These are phyloP conservation scores for Neurospora sp. DNA, from an alignment of 495 filamentous ascomycete genomes.

Conservation along the genomic window DNA sequence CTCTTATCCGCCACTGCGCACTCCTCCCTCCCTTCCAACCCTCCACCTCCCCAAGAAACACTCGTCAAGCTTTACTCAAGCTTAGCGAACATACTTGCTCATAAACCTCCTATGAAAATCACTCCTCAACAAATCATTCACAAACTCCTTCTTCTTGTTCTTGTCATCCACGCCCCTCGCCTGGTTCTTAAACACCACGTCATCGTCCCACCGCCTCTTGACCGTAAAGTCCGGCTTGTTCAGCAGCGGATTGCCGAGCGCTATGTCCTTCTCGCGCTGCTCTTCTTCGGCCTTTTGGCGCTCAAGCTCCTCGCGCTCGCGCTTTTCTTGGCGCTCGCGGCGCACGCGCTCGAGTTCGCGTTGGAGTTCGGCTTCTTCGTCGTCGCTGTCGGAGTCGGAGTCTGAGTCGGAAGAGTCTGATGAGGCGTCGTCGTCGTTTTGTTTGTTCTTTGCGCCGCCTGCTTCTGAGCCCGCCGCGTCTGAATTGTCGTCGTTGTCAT, in stretches of 20 bases:
- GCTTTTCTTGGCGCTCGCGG: conserved; percentile 74
- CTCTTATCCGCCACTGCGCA: not conserved
- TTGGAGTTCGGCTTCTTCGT: conserved; percentile 83
- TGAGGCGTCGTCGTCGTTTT: conserved; percentile 42
- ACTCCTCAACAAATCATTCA: conserved; percentile 89
- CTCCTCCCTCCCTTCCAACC: not conserved
- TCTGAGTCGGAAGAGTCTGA: not conserved
- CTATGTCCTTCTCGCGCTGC: conserved; percentile 77
- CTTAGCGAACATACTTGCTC: conserved; percentile 51
- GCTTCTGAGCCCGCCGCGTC: conserved; percentile 30
- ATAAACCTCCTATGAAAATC: conserved; percentile 99
- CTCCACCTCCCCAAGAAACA: too few relatives aligned
- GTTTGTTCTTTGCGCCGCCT: conserved; percentile 27
- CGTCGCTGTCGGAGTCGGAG: conserved; percentile 49
- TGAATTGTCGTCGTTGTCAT: conserved; percentile 40
- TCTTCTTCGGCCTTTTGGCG: conserved; percentile 68
- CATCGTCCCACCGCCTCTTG: conserved; percentile 90
- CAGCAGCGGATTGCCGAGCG: conserved; percentile 82
- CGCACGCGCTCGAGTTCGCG: conserved; percentile 93
- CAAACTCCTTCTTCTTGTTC: conserved; percentile 85
- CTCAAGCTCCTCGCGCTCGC: conserved; percentile 76
- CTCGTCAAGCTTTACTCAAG: too few relatives aligned
- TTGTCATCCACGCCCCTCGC: conserved; percentile 89
- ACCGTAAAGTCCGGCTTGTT: conserved; percentile 65
- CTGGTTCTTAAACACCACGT: conserved; percentile 99